Conservation (phyloP, 345 rosid species). For the Ceriops zippeliana region DNA sequence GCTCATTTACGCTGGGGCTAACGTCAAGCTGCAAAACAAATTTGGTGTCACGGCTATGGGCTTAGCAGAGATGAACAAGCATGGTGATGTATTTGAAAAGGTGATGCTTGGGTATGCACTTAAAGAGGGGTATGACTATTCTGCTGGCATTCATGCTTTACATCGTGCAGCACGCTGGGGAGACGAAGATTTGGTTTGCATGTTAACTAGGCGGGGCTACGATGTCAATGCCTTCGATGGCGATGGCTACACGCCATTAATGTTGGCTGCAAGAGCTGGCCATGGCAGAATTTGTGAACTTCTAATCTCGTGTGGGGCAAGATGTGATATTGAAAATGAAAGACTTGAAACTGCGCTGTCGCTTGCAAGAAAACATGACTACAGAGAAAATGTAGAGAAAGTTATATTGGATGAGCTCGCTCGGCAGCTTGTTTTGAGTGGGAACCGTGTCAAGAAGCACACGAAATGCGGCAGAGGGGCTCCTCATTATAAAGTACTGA, state of each 20-base stretch:
- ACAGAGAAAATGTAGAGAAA: slow-evolving; percentile 37
- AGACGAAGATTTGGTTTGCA: slow-evolving; percentile 43
- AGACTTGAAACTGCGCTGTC: slow-evolving; percentile 60
- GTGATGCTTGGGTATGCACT: slow-evolving; percentile 87
- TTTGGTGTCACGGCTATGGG: slow-evolving; percentile 65
- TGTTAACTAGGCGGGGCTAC: slow-evolving; percentile 59
- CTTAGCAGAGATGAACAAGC: slow-evolving; percentile 54
- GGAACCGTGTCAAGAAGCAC: slow-evolving; percentile 62
- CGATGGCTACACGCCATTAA: slow-evolving; percentile 82
- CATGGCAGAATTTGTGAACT: slow-evolving; percentile 52
- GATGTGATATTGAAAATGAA: slow-evolving; percentile 45
- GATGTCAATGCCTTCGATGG: slow-evolving; percentile 61
- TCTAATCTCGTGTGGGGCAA: slow-evolving; percentile 59
- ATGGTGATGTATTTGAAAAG: slow-evolving; percentile 68
- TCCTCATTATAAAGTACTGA: slow-evolving; percentile 58
- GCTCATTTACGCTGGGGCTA: slow-evolving; percentile 80
- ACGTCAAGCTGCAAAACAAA: slow-evolving; percentile 64
- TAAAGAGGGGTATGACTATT: slow-evolving; percentile 53
- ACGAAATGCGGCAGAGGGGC: slow-evolving; percentile 79
- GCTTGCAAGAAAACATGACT: slow-evolving; percentile 35
- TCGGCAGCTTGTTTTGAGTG: slow-evolving; percentile 45
- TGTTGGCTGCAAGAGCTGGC: slow-evolving; percentile 86
- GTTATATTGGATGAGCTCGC: slow-evolving; percentile 69
- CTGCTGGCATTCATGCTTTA: slow-evolving; percentile 64
- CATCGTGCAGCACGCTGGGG: slow-evolving; percentile 91